A percentile compares a stretch with the other conserved stretches of the same genome.
These are phyloP conservation scores for Oehlia diaphana DNA, from an alignment of 192 early-diverging fungal genomes.

Conservation along the genomic window DNA sequence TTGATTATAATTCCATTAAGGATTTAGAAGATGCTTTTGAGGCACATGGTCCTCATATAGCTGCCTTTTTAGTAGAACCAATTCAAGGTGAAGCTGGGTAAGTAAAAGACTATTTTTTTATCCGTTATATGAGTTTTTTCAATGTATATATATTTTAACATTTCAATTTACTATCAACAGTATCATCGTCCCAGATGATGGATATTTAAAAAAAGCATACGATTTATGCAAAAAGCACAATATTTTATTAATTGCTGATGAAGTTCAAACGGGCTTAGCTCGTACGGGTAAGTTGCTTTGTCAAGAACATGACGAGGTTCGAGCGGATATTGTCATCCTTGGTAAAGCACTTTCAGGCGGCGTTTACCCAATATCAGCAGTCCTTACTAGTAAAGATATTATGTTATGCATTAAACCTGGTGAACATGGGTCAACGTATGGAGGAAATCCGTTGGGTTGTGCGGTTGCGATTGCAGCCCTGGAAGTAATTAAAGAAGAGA, in stretches of 20 bases:
- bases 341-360: slow-evolving; percentile 99
- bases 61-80: slow-evolving; percentile 96
- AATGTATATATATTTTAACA: not conserved
- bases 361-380: slow-evolving; percentile 95
- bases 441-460: slow-evolving; percentile 94
- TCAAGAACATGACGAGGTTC: slow-evolving; percentile 89
- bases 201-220: slow-evolving; percentile 84
- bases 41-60: slow-evolving; percentile 78
- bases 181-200: slow-evolving; percentile 91
- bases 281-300: slow-evolving; percentile 95
- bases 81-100: slow-evolving; percentile 98
- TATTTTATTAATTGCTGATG: slow-evolving; percentile 96
- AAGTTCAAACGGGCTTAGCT: slow-evolving; percentile 96
- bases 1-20: slow-evolving; percentile 84
- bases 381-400: slow-evolving; percentile 78
- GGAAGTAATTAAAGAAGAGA: slow-evolving; percentile 93
- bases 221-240: slow-evolving; percentile 97
- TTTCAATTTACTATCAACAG: slow-evolving; percentile 34
- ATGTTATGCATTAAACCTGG: slow-evolving; percentile 85
- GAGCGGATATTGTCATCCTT: slow-evolving; percentile 90
- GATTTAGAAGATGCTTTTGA: slow-evolving; percentile 88
- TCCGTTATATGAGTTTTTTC: too few relatives aligned
- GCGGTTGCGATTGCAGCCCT: slow-evolving; percentile 95
- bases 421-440: slow-evolving; percentile 98
- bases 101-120: slow-evolving; percentile 5